These are phyloP conservation scores for Cadophora malorum DNA, from an alignment of 2,329 filamentous ascomycete species.

Conservation along the genomic window DNA sequence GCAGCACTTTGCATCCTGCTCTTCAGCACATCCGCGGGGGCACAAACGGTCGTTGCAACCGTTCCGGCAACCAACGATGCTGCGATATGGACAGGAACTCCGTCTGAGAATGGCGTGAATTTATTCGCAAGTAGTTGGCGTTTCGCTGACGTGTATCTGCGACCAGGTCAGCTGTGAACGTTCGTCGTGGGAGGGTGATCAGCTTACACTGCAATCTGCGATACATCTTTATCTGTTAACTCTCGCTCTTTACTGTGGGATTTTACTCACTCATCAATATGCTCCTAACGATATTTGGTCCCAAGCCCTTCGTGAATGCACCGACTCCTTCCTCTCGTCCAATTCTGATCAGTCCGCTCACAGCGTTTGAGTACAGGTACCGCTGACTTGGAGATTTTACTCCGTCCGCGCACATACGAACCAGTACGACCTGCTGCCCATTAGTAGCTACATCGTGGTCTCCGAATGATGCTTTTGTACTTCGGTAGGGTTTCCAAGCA, in stretches of 20 bases:
- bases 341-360: constrained; percentile 47
- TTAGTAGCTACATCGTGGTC: neutral
- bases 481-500: constrained; percentile 55
- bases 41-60: constrained; percentile 54
- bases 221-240: constrained; percentile 47
- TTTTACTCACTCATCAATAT: constrained; percentile 52
- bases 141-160: constrained; percentile 22
- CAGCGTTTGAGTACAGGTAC: constrained; percentile 50
- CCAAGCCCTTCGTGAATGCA: constrained; percentile 49
- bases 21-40: constrained; percentile 54
- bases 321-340: constrained; percentile 49
- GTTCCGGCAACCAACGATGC: constrained; percentile 53
- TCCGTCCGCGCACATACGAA: constrained; percentile 55
- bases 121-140: constrained; percentile 28
- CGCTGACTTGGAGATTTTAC: constrained; percentile 48
- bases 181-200: neutral
- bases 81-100: constrained; percentile 50
- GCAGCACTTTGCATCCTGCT: constrained; percentile 50
- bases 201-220: constrained; percentile 52
- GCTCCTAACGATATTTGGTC: constrained; percentile 51
- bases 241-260: no score
- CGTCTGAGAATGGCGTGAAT: constrained; percentile 44
- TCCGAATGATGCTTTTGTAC: constrained; percentile 27
- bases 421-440: constrained; percentile 47
- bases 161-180: neutral